Evolutionary conservation across 768 basidiomycete species (phyloP).

Genomic region (Tylopilus cervinicoccineus): DNA sequence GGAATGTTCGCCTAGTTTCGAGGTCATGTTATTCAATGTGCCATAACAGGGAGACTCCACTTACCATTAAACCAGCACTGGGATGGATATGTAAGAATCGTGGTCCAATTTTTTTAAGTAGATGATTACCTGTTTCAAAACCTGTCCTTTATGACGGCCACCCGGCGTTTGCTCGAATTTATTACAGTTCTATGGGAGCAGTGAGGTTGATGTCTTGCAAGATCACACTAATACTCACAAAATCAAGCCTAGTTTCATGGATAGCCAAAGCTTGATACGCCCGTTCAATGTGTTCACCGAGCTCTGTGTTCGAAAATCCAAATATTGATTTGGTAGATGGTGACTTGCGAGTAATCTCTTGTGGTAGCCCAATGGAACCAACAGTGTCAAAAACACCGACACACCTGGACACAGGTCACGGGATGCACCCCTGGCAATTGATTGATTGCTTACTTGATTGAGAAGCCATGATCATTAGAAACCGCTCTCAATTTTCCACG

Average conservation of each 20-base stretch:
- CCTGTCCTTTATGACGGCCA: slow-evolving; percentile 52
- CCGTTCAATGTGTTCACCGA: slow-evolving; percentile 60
- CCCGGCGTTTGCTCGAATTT: slow-evolving; percentile 58
- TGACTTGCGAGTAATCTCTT: slow-evolving; percentile 50
- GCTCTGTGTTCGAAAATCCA: slow-evolving; percentile 57
- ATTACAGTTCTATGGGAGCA: slow-evolving; percentile 44
- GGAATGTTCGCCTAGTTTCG: slow-evolving; percentile 28
- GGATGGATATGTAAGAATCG: slow-evolving; percentile 4
- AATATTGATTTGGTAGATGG: slow-evolving; percentile 48
- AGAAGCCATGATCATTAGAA: slow-evolving; percentile 45
- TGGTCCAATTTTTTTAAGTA: not conserved
- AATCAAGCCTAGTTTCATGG: slow-evolving; percentile 63
- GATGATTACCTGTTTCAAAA: slow-evolving; percentile 53
- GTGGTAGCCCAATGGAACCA: slow-evolving; percentile 67
- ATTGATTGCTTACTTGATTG: slow-evolving; percentile 49
- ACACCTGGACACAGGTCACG: slow-evolving; percentile 38
- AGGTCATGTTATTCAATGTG: slow-evolving; percentile 5
- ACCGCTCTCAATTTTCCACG: slow-evolving; percentile 51
- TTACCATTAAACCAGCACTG: slow-evolving; percentile 73
- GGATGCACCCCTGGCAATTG: not conserved
- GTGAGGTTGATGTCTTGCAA: not conserved
- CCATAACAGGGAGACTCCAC: slow-evolving; percentile 5
- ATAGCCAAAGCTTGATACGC: slow-evolving; percentile 74
- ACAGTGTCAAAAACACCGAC: slow-evolving; percentile 78
- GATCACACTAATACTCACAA: slow-evolving; percentile 40